phyloP scores from a whole-genome alignment of 2,329 filamentous ascomycete species.

The Aspergillus chevalieri region DNA sequence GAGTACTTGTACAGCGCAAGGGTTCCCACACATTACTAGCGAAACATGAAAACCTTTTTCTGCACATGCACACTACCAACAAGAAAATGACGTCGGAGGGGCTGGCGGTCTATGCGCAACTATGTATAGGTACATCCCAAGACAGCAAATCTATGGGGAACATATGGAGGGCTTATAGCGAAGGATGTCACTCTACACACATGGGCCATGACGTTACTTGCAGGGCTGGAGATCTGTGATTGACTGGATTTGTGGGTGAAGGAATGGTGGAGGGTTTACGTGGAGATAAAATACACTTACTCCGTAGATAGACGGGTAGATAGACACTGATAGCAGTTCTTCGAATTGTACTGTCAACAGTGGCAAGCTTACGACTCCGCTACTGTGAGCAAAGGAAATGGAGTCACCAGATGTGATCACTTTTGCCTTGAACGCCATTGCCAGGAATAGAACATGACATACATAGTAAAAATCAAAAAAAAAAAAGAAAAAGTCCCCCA shows the following conservation, averaged over 20 bases:
- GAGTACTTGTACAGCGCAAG: background rate
- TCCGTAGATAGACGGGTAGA: too few species aligned
- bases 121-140: background rate
- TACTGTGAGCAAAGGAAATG: too few species aligned
- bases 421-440: too few species aligned
- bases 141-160: too few species aligned
- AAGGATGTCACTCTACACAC: background rate
- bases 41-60: background rate
- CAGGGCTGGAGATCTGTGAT: background rate
- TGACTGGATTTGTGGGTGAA: background rate
- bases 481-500: constrained; percentile 4
- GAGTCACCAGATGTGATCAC: too few species aligned
- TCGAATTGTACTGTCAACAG: background rate
- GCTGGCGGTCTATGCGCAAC: background rate
- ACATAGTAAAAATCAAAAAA: constrained; percentile 4
- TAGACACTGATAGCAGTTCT: background rate
- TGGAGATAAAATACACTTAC: background rate
- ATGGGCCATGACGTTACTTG: background rate
- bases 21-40: background rate
- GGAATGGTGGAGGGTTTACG: background rate
- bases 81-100: background rate
- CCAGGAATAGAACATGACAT: constrained; percentile 3
- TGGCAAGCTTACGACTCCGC: background rate
- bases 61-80: background rate
- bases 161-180: background rate